phyloP scores from a whole-genome alignment of 2,329 filamentous ascomycete species.

The Colletotrichum sp. region DNA sequence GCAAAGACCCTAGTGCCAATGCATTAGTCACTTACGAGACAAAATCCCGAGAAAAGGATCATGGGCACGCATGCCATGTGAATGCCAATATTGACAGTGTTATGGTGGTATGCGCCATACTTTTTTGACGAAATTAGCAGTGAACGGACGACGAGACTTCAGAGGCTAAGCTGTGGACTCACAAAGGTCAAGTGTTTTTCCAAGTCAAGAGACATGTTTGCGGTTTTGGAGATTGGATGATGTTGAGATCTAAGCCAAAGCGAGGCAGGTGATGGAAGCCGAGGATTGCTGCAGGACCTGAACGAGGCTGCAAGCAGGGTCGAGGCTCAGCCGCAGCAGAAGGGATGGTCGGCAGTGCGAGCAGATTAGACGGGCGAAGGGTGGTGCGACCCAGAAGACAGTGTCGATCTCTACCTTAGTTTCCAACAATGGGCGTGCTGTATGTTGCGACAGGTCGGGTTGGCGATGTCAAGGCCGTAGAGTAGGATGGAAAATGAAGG shows the following conservation, averaged over 20 bases:
- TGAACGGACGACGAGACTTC: background rate
- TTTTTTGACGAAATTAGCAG: constrained; percentile 37
- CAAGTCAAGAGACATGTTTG: constrained; percentile 72
- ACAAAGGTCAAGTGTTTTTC: constrained; percentile 86
- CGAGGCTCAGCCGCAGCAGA: constrained; percentile 1
- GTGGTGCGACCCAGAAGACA: background rate
- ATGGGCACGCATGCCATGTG: constrained; percentile 82
- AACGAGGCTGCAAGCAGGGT: constrained; percentile 12
- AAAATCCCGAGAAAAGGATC: constrained; percentile 73
- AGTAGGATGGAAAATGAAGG: constrained; percentile 18
- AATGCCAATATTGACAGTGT: constrained; percentile 77
- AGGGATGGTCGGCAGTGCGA: background rate
- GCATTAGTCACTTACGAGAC: constrained; percentile 63
- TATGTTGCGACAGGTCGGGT: background rate
- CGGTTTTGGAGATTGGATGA: background rate
- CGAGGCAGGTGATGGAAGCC: background rate
- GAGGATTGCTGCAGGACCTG: constrained; percentile 18
- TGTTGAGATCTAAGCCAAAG: constrained; percentile 2
- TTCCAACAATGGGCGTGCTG: background rate
- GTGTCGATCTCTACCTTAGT: background rate
- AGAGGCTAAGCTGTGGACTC: constrained; percentile 39
- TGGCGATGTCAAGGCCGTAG: constrained; percentile 8
- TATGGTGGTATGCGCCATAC: constrained; percentile 87
- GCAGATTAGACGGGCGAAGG: background rate
- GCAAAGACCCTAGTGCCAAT: background rate